phyloP scores from a whole-genome alignment of 805 yeast species.

The Candida peoriensis region DNA sequence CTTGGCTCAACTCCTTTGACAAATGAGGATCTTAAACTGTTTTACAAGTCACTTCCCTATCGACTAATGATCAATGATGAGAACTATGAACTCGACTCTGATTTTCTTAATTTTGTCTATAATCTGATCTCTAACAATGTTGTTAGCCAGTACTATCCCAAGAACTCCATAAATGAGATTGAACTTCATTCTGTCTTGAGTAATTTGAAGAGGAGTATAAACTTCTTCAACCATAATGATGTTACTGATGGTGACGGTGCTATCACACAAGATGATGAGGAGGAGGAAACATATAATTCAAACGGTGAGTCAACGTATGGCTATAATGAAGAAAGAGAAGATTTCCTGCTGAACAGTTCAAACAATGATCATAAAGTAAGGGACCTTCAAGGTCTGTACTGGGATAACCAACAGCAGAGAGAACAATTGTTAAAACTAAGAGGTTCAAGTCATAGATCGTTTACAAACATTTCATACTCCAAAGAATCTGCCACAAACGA shows the following conservation, averaged over 20 bases:
- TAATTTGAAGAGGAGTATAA: conserved; percentile 4
- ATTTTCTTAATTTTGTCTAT: conserved; percentile 6
- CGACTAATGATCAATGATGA: no score
- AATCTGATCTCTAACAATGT: neutral
- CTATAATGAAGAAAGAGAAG: neutral
- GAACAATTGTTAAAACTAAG: conserved; percentile 19
- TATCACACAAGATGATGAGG: no score
- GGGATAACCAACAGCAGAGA: conserved; percentile 23
- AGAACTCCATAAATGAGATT: neutral
- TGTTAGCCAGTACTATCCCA: neutral
- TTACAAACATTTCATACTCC: conserved; percentile 22
- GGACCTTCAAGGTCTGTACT: conserved; percentile 28
- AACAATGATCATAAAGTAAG: conserved; percentile 4
- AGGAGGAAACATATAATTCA: no score
- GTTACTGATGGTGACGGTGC: no score
- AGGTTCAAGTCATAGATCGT: conserved; percentile 20
- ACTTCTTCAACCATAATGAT: neutral
- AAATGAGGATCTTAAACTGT: no score
- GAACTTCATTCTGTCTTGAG: conserved; percentile 3
- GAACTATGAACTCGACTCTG: conserved; percentile 6
- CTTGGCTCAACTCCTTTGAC: no score
- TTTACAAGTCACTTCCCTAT: no score
- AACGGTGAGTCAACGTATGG: no score
- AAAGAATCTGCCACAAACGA: conserved; percentile 15
- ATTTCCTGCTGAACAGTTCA: neutral